phyloP scores from a whole-genome alignment of 345 rosid species.

The Rubroshorea leprosula region DNA sequence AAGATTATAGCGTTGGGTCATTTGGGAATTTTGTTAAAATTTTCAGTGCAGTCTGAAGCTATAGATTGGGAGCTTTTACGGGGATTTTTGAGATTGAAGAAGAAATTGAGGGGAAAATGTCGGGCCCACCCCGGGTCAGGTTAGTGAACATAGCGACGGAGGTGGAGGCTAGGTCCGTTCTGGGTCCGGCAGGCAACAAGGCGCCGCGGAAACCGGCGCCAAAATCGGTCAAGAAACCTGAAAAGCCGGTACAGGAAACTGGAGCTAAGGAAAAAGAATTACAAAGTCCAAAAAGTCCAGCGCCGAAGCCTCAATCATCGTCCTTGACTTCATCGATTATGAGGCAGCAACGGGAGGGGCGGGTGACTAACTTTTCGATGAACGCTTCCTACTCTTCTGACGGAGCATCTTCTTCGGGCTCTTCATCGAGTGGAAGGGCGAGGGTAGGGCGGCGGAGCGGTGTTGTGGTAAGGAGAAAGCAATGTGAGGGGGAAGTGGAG shows the following conservation, averaged over 20 bases:
- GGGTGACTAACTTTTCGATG: conserved; percentile 31
- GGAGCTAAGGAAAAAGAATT: conserved; percentile 34
- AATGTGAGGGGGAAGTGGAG: conserved; percentile 24
- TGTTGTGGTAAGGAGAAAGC: conserved; percentile 33
- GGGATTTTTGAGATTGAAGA: conserved; percentile 2
- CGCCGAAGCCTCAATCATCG: conserved; percentile 23
- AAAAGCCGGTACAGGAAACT: conserved; percentile 22
- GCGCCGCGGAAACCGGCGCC: conserved; percentile 31
- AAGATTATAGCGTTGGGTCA: too few species aligned
- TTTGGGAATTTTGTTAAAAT: too few species aligned
- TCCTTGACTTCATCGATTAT: conserved; percentile 33
- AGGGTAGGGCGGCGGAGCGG: conserved; percentile 23
- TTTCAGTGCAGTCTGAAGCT: not conserved
- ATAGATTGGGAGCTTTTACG: not conserved
- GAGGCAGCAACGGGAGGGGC: conserved; percentile 30
- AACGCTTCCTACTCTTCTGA: conserved; percentile 74
- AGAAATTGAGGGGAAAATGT: conserved; percentile 30
- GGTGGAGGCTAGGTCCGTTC: conserved; percentile 44
- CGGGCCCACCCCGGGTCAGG: conserved; percentile 53
- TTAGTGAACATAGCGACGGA: conserved; percentile 36
- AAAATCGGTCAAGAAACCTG: conserved; percentile 34
- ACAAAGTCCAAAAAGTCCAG: conserved; percentile 17
- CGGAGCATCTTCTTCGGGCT: conserved; percentile 68
- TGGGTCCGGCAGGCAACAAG: conserved; percentile 59
- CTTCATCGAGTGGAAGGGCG: conserved; percentile 51